Percentiles rank a stretch among this genome's conserved stretches.
phyloP scores from a whole-genome alignment of 179 eudicot genomes.

The Vitellaria paradoxa region DNA sequence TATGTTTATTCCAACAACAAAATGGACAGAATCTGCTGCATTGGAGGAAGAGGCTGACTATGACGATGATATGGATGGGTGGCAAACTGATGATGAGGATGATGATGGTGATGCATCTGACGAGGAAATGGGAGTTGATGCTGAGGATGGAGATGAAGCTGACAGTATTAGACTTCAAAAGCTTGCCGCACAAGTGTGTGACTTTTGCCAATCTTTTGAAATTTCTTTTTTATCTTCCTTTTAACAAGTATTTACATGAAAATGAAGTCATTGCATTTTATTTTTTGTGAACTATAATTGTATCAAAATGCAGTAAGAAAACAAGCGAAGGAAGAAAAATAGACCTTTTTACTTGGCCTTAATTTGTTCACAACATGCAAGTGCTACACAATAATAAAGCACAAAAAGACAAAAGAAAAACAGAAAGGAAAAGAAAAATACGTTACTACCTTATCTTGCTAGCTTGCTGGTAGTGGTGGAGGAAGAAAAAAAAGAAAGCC shows the following conservation, averaged over 20 bases:
- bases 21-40: too few species aligned
- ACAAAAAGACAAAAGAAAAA: too few species aligned
- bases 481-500: too few species aligned
- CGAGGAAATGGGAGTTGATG: conserved; percentile 96
- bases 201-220: background rate
- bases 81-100: conserved; percentile 78
- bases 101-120: conserved; percentile 70
- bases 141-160: conserved; percentile 90
- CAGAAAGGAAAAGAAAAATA: too few species aligned
- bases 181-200: conserved; percentile 83
- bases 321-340: too few species aligned
- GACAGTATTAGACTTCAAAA: conserved; percentile 63
- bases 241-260: background rate
- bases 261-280: background rate
- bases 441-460: too few species aligned
- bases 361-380: too few species aligned
- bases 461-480: too few species aligned
- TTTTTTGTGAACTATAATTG: background rate
- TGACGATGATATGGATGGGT: conserved; percentile 87
- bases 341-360: background rate
- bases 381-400: too few species aligned
- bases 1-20: background rate
- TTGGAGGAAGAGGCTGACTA: too few species aligned
- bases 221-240: background rate
- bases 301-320: background rate